Evolutionary conservation across 805 yeast genomes (phyloP), one percentile per base, ranked within the genome.

Genomic region (Debaryomyces hansenii): DNA sequence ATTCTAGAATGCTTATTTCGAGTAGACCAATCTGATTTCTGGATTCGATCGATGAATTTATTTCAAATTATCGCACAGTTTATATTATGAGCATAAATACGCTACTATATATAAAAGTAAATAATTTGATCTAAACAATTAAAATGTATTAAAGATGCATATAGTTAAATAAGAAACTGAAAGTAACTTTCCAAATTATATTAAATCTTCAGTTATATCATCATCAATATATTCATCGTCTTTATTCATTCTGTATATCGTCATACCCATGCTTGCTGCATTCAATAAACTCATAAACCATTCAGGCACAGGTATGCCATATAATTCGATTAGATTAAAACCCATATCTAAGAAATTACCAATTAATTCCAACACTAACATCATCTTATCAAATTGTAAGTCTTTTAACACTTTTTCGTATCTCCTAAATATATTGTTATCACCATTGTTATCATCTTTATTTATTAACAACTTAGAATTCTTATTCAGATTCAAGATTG

Each of bases 221-320:
- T 71, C 78, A 52, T 72, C 77, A 18, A 61, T 51, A 45, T 72
- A 72, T 58, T 72, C 78, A 48, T 72, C 77, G 49, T 72, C 77
- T 56, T 72, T 72, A 58, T 72, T 72, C 78, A 72, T 72, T 61
- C 78, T 69, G 64, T 72, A 72, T 39, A 72, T 57, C n/a, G 77
- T 69, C 78, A 72, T 72, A 44, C 59, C 62, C 77, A 72, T 72
- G 50, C 75, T 69, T 15, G 74, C 65, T 42, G 66, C 57, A 49
- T 71, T 72, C 57, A 72, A 63, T 8, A 57, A 47, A 47, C 60
- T 64, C 76, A 72, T 70, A 41, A 70, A 57, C 75, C 76, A 71
- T 33, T 64, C 68, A 3, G 77, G 76, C 7, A 72, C 67, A 2
- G 57, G 57, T 24, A 69, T 36, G 3, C 63, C 63, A 40, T 65